phyloP scores from a whole-genome alignment of 192 early-diverging fungal species.

The Entophlyctis luteolus region DNA sequence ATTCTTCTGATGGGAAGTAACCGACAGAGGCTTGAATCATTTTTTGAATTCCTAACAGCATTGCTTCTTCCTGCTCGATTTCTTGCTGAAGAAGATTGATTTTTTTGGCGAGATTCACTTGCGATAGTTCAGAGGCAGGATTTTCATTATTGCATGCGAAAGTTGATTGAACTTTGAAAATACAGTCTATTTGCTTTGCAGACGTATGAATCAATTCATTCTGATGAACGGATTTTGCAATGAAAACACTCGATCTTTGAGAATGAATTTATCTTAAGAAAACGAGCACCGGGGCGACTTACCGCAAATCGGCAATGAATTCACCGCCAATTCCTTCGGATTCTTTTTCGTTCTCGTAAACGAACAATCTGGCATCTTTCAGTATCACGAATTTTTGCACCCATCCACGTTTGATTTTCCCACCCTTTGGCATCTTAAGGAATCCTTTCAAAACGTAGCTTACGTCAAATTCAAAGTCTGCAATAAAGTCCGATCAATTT shows the following conservation, averaged over 20 bases:
- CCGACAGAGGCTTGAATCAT: slow-evolving; percentile 36
- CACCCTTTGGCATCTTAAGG: slow-evolving; percentile 52
- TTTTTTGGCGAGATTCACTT: slow-evolving; percentile 1
- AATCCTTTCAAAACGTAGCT: slow-evolving; percentile 31
- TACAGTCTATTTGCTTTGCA: slow-evolving; percentile 47
- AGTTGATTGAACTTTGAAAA: slow-evolving; percentile 47
- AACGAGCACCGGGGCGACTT: not conserved
- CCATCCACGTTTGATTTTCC: slow-evolving; percentile 54
- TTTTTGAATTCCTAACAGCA: slow-evolving; percentile 39
- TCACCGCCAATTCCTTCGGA: slow-evolving; percentile 24
- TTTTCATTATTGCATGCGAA: not conserved
- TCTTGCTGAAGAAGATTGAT: slow-evolving; percentile 38
- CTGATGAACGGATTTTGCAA: slow-evolving; percentile 39
- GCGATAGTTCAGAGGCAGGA: not conserved
- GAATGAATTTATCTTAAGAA: not conserved
- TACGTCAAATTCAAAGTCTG: slow-evolving; percentile 31
- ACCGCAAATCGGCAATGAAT: slow-evolving; percentile 41
- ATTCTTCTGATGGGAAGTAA: slow-evolving; percentile 37
- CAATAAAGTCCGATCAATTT: not conserved
- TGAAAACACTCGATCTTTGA: slow-evolving; percentile 42
- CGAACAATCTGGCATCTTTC: slow-evolving; percentile 33
- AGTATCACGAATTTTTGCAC: slow-evolving; percentile 36
- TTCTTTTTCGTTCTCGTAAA: slow-evolving; percentile 43
- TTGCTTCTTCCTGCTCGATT: slow-evolving; percentile 47
- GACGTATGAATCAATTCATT: slow-evolving; percentile 54